Percentiles rank a stretch among this genome's conserved stretches.
Conservation (phyloP, 169 alveolate species). For the Eimeria maxima region DNA sequence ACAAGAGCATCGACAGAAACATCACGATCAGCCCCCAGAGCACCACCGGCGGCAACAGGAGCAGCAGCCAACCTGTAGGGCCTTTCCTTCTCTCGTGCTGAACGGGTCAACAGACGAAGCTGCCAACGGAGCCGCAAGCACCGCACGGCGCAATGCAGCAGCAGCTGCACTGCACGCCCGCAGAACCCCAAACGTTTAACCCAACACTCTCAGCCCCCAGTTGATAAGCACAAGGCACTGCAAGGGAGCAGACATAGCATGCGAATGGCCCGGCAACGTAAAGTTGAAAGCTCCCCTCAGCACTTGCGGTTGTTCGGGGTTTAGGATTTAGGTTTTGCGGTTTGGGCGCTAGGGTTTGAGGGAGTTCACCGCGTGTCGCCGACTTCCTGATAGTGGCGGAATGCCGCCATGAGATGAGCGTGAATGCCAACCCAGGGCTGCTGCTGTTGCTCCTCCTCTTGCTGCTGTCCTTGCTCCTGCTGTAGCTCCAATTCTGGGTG, state of each 20-base stretch:
- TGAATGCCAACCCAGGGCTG: constrained; percentile 58
- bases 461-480: constrained; percentile 1
- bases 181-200: constrained; percentile 10
- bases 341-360: not conserved
- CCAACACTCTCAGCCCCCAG: not conserved
- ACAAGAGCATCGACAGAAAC: not conserved
- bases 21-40: not conserved
- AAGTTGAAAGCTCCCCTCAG: not conserved
- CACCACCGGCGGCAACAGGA: constrained; percentile 11
- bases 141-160: constrained; percentile 75
- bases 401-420: constrained; percentile 74
- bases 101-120: constrained; percentile 56
- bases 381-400: constrained; percentile 59
- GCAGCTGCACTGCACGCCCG: constrained; percentile 56
- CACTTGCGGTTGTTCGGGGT: not conserved
- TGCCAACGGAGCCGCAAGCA: constrained; percentile 59
- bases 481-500: constrained; percentile 48
- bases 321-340: constrained; percentile 9
- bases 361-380: constrained; percentile 36
- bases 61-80: constrained; percentile 69
- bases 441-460: constrained; percentile 5
- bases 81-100: constrained; percentile 67
- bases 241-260: not conserved
- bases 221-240: not conserved
- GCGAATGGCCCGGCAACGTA: not conserved